These are phyloP conservation scores for Globisporangium iwayamae DNA, from an alignment of 352 stramenopile genomes.

Conservation along the genomic window DNA sequence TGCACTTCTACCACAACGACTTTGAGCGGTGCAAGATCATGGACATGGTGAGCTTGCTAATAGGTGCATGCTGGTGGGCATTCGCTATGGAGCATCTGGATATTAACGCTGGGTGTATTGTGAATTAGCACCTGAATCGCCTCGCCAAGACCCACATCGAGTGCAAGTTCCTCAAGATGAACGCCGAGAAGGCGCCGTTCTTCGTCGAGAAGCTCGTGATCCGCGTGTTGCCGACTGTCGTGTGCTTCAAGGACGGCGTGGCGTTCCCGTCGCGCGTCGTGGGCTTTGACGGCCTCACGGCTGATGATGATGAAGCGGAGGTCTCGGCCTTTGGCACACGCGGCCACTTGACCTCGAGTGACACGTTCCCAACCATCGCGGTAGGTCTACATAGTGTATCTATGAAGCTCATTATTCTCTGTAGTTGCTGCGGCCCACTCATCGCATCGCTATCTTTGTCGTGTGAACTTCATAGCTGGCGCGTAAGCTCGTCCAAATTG, in stretches of 20 bases:
- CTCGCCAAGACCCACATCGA: constrained; percentile 75
- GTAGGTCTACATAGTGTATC: constrained; percentile 22
- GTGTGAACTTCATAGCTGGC: constrained; percentile 37
- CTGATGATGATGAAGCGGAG: constrained; percentile 58
- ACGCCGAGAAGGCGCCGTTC: constrained; percentile 94
- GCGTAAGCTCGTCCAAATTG: constrained; percentile 53
- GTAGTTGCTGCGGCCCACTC: too few relatives aligned
- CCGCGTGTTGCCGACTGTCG: constrained; percentile 91
- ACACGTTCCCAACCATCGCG: constrained; percentile 59
- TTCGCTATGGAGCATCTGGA: too few relatives aligned
- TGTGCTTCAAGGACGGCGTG: constrained; percentile 92
- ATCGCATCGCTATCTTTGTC: too few relatives aligned
- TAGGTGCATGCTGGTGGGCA: not conserved
- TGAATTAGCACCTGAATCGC: constrained; percentile 42
- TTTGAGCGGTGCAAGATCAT: constrained; percentile 98
- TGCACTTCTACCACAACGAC: constrained; percentile 97
- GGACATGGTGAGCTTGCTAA: constrained; percentile 66
- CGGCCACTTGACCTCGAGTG: constrained; percentile 36
- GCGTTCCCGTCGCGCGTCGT: constrained; percentile 86
- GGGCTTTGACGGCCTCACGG: constrained; percentile 92
- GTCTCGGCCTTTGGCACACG: constrained; percentile 34
- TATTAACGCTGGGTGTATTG: not conserved
- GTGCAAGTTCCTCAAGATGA: constrained; percentile 94
- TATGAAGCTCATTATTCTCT: too few relatives aligned
- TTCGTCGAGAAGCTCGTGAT: constrained; percentile 93